These are phyloP conservation scores for Mortierella sp. DNA, from an alignment of 371 early-diverging fungal genomes.

Conservation along the genomic window DNA sequence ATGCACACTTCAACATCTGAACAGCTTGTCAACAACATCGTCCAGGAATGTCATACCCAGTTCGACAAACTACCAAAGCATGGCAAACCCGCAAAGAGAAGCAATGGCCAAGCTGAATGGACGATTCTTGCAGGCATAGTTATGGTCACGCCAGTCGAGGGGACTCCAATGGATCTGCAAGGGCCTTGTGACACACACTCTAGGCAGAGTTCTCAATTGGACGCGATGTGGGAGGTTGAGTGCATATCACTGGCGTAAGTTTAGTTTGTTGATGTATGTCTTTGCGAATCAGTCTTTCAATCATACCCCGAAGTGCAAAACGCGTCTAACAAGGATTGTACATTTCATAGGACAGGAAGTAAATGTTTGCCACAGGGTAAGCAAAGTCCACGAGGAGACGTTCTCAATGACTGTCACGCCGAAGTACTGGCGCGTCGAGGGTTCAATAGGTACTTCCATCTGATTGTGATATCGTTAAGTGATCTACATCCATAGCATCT, in stretches of 20 bases:
- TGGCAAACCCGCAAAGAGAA: constrained; percentile 75
- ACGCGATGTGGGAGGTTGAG: constrained; percentile 56
- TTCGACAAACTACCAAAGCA: constrained; percentile 71
- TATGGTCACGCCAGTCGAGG: constrained; percentile 28
- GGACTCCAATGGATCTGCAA: not conserved
- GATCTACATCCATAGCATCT: not conserved
- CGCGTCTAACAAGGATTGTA: not conserved
- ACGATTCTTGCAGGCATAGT: constrained; percentile 89
- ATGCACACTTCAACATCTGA: constrained; percentile 29
- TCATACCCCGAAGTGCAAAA: not conserved
- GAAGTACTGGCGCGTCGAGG: constrained; percentile 88
- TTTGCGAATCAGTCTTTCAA: not conserved
- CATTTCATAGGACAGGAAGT: constrained; percentile 79
- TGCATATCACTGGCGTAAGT: constrained; percentile 81
- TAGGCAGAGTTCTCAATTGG: not conserved
- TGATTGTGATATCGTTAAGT: not conserved
- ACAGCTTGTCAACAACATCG: constrained; percentile 28
- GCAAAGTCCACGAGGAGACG: constrained; percentile 71
- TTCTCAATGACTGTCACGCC: constrained; percentile 88
- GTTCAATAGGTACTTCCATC: constrained; percentile 71
- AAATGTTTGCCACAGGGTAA: constrained; percentile 84
- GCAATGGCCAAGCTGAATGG: constrained; percentile 79
- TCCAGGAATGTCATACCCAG: constrained; percentile 46
- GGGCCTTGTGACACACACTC: not conserved
- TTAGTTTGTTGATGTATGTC: not conserved